Percentiles rank a stretch among this genome's conserved stretches.
These are phyloP conservation scores for Pinus taeda DNA, from an alignment of 75 land plant species.

Conservation along the genomic window DNA sequence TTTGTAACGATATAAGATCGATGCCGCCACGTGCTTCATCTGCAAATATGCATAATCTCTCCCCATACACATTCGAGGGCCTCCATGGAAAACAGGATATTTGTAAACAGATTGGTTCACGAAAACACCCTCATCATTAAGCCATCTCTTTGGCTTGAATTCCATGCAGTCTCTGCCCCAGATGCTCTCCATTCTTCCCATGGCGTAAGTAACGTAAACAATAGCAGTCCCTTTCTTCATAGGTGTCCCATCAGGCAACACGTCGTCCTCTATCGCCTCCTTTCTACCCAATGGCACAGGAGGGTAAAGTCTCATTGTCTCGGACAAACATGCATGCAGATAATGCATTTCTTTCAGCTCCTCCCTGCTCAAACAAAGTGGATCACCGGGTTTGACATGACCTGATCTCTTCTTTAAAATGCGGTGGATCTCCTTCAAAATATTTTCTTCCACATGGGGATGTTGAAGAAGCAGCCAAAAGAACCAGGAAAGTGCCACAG, in stretches of 20 bases:
- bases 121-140: slow-evolving; percentile 1
- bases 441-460: slow-evolving; percentile 28
- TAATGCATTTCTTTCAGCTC: slow-evolving; percentile 20
- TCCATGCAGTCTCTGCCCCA: slow-evolving; percentile 13
- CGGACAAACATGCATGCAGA: slow-evolving; percentile 38
- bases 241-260: slow-evolving; percentile 10
- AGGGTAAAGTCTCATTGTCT: slow-evolving; percentile 40
- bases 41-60: slow-evolving; percentile 36
- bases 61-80: slow-evolving; percentile 35
- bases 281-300: slow-evolving; percentile 20
- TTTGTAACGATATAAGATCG: too few relatives aligned
- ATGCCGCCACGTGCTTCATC: slow-evolving; percentile 15
- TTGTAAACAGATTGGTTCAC: slow-evolving; percentile 13
- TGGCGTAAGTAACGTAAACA: slow-evolving; percentile 17
- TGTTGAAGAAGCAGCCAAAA: slow-evolving; percentile 45
- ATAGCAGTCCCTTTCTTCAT: not conserved
- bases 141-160: slow-evolving; percentile 19
- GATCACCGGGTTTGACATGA: slow-evolving; percentile 57
- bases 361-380: not conserved
- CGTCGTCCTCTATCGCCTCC: not conserved
- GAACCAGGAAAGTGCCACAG: slow-evolving; percentile 51
- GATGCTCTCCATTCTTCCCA: slow-evolving; percentile 21
- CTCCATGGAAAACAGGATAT: slow-evolving; percentile 31
- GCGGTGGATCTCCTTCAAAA: slow-evolving; percentile 27
- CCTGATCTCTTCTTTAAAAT: too few relatives aligned